A percentile compares a stretch with the other conserved stretches of the same genome.
phyloP scores from a whole-genome alignment of 1,284 basidiomycete genomes.

The Volvariella surrecta region DNA sequence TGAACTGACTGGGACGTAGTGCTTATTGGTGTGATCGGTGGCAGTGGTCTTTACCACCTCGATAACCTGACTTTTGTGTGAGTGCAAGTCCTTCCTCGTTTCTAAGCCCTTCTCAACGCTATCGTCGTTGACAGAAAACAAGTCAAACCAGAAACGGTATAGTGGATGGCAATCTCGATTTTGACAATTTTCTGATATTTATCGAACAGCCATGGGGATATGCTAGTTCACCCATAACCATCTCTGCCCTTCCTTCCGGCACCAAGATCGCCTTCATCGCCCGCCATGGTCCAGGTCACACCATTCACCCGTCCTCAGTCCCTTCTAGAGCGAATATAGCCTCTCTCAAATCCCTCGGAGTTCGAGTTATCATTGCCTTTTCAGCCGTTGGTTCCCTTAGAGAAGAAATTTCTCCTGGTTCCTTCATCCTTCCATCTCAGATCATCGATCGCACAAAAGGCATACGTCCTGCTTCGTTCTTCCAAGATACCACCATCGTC shows the following conservation, averaged over 20 bases:
- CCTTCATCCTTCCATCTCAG: slow-evolving; percentile 86
- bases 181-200: background rate
- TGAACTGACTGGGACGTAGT: slow-evolving; percentile 31
- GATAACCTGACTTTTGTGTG: slow-evolving; percentile 82
- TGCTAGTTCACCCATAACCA: slow-evolving; percentile 88
- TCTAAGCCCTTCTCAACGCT: slow-evolving; percentile 1
- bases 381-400: slow-evolving; percentile 94
- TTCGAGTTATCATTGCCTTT: slow-evolving; percentile 87
- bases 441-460: slow-evolving; percentile 98
- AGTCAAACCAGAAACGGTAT: slow-evolving; percentile 63
- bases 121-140: slow-evolving; percentile 39
- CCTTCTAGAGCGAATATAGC: slow-evolving; percentile 92
- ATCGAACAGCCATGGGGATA: slow-evolving; percentile 80
- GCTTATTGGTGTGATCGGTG: slow-evolving; percentile 78
- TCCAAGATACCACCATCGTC: slow-evolving; percentile 76
- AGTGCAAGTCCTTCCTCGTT: slow-evolving; percentile 22
- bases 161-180: background rate
- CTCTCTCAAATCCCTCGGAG: slow-evolving; percentile 88
- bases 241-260: slow-evolving; percentile 75
- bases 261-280: slow-evolving; percentile 85
- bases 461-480: slow-evolving; percentile 80
- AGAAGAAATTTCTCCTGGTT: slow-evolving; percentile 89
- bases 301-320: slow-evolving; percentile 66
- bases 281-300: slow-evolving; percentile 80
- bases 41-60: slow-evolving; percentile 82